Evolutionary conservation across 2,329 filamentous ascomycete genomes (phyloP), one percentile per base, ranked within the genome.

Genomic region (Thielaviopsis populi): DNA sequence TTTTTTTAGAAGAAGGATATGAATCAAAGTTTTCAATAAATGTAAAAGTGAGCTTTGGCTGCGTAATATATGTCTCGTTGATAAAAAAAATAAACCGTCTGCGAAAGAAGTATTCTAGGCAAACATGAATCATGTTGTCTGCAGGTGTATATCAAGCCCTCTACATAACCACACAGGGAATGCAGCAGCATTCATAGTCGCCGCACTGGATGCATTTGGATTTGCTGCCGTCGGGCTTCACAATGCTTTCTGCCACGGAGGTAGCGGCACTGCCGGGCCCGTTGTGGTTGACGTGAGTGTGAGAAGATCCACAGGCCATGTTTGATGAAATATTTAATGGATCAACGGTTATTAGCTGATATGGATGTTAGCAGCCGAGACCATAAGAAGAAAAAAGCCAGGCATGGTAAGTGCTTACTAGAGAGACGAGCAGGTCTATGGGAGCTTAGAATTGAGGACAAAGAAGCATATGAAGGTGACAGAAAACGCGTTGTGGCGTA

Each of bases 141-240:
- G 24, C 15, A 37, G 17, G 53, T 10, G 53, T 10, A 27, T 8
- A 17, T 6, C 8, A 22, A 4, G 17, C 53, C 27, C 30, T 8
- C 74, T 70, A 81, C 74, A 82, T 77, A 43, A 82, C 75, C 8
- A 73, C 75, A 67, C 80, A 82, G 24, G 78, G 78, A 65, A 82
- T 80, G 69, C 80, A 83, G 70, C 80, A 83, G 70, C 79, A 82
- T 61, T 79, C 74, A 68, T 74, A 77, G 43, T 75, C 78, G 67
- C 76, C 78, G 68, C 78, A 80, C 68, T 79, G 75, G 66, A 80
- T 73, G 69, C 79, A 81, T 65, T 74, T 76, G 1, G 77, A 78
- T 70, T 77, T 75, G 50, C 73, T 73, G 40, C 73, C 75, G 48
- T 72, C 72, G 7, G 77, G 76, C 73, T 81, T 82, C 68, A 81